Evolutionary conservation across 2,329 filamentous ascomycete genomes (phyloP).

Genomic region (Exophiala phaeomuriformis): DNA sequence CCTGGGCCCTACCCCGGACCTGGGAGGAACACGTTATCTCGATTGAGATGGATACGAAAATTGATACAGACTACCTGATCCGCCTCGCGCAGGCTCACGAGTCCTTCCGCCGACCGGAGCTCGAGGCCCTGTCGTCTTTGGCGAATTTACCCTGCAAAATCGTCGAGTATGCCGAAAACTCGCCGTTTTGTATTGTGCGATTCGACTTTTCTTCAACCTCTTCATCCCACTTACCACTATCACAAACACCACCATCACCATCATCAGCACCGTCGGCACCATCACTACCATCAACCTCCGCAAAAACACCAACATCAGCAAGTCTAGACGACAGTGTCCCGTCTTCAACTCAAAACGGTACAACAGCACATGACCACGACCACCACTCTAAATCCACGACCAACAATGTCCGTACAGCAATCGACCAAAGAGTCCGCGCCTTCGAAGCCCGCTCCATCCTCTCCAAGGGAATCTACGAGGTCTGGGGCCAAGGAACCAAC

Average conservation of each 20-base stretch:
- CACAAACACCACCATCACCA: too few species aligned
- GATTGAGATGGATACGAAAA: too few species aligned
- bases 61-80: constrained; percentile 62
- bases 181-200: constrained; percentile 74
- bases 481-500: constrained; percentile 66
- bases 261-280: too few species aligned
- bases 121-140: constrained; percentile 63
- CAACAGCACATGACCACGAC: too few species aligned
- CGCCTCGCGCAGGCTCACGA: constrained; percentile 86
- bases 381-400: neutral
- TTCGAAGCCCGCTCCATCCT: constrained; percentile 74
- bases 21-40: too few species aligned
- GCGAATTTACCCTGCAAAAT: constrained; percentile 62
- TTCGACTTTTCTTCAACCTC: constrained; percentile 35
- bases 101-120: constrained; percentile 78
- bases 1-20: too few species aligned
- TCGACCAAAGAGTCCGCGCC: constrained; percentile 55
- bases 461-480: constrained; percentile 73
- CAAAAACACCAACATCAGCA: too few species aligned
- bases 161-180: constrained; percentile 65
- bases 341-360: too few species aligned
- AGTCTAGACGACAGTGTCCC: too few species aligned
- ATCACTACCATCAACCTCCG: too few species aligned
- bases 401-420: neutral
- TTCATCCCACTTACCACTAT: too few species aligned